These are phyloP conservation scores for Kodamaea leandrae DNA, from an alignment of 805 yeast species.

Conservation along the genomic window DNA sequence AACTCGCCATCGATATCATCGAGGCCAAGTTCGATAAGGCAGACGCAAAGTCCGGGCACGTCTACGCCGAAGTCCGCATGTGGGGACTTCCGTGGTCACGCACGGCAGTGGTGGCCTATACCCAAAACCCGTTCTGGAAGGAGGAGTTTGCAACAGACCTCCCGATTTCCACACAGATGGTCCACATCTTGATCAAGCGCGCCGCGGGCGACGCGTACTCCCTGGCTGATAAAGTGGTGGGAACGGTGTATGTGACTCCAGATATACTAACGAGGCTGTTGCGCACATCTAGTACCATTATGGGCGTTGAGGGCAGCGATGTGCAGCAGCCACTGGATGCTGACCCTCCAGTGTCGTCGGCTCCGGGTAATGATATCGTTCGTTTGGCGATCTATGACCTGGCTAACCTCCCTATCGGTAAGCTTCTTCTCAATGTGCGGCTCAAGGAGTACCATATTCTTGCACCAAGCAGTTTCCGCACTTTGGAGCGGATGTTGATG, in stretches of 20 bases:
- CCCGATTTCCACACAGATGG: slow-evolving; percentile 52
- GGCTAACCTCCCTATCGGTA: slow-evolving; percentile 51
- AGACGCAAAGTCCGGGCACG: slow-evolving; percentile 15
- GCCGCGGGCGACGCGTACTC: slow-evolving; percentile 26
- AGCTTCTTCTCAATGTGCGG: slow-evolving; percentile 50
- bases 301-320: slow-evolving; percentile 20
- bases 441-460: slow-evolving; percentile 56
- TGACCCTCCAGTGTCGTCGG: background rate
- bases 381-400: slow-evolving; percentile 46
- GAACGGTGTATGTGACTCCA: slow-evolving; percentile 54
- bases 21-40: slow-evolving; percentile 56
- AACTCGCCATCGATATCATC: slow-evolving; percentile 53
- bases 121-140: slow-evolving; percentile 72
- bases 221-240: slow-evolving; percentile 43
- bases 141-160: slow-evolving; percentile 67
- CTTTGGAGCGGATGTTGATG: slow-evolving; percentile 59
- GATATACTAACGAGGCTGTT: slow-evolving; percentile 43
- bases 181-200: slow-evolving; percentile 48
- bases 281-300: slow-evolving; percentile 32
- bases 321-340: slow-evolving; percentile 3
- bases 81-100: slow-evolving; percentile 78
- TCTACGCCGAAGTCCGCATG: slow-evolving; percentile 69
- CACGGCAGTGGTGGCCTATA: slow-evolving; percentile 59
- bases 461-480: slow-evolving; percentile 56
- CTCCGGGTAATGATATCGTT: slow-evolving; percentile 35